phyloP scores from a whole-genome alignment of 179 eudicot species.

The Nepenthes alata region DNA sequence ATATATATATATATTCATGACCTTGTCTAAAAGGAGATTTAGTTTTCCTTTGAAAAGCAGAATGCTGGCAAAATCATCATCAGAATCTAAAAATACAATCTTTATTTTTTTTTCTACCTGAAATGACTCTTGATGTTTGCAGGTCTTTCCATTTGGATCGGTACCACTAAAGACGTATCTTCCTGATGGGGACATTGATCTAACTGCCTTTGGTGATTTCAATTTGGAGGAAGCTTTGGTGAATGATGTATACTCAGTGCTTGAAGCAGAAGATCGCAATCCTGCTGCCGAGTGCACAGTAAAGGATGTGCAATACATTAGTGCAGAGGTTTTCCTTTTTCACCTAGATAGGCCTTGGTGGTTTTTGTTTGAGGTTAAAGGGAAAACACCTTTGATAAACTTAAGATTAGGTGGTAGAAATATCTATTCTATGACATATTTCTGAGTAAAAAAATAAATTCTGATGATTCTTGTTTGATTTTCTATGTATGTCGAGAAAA shows the following conservation, averaged over 20 bases:
- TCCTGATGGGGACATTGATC: conserved; percentile 92
- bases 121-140: conserved; percentile 8
- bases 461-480: too few relatives aligned
- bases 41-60: too few relatives aligned
- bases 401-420: too few relatives aligned
- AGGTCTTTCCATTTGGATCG: conserved; percentile 86
- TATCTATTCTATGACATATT: too few relatives aligned
- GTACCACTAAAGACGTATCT: conserved; percentile 90
- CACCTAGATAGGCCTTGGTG: conserved; percentile 11
- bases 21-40: too few relatives aligned
- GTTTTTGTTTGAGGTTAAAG: conserved; percentile 1
- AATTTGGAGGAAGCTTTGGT: conserved; percentile 52
- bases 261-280: conserved; percentile 55
- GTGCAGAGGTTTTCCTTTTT: conserved; percentile 60
- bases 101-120: too few relatives aligned
- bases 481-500: too few relatives aligned
- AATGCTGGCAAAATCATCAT: too few relatives aligned
- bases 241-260: conserved; percentile 36
- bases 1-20: too few relatives aligned
- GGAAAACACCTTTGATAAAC: too few relatives aligned
- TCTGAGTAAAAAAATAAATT: too few relatives aligned
- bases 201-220: conserved; percentile 60
- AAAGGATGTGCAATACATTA: conserved; percentile 75
- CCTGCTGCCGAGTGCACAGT: conserved; percentile 54
- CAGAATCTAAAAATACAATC: too few relatives aligned